Conservation (phyloP, 768 basidiomycete genomes). For the Roridomyces roridus region DNA sequence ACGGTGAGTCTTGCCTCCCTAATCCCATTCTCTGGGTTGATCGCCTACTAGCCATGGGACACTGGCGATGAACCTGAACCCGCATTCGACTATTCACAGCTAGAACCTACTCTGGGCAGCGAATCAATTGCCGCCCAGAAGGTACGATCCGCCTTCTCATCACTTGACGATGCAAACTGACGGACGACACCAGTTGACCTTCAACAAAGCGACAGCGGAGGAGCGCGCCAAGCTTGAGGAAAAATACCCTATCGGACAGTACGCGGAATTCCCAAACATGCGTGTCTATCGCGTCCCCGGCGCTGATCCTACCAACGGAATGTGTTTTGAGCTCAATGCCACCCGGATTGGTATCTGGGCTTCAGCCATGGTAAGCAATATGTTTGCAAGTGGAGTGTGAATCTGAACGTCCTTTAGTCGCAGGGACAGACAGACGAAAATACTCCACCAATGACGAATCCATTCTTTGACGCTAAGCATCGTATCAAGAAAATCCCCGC, state of each 20-base stretch:
- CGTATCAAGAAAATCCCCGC: not conserved
- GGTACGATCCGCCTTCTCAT: not conserved
- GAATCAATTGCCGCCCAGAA: not conserved
- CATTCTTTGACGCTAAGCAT: not conserved
- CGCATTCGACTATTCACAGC: not conserved
- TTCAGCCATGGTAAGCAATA: no score
- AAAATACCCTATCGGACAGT: not conserved
- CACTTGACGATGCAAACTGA: no score
- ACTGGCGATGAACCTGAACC: not conserved
- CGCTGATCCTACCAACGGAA: not conserved
- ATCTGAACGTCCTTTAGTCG: not conserved
- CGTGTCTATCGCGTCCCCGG: not conserved
- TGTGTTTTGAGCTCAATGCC: no score
- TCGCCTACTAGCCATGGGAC: not conserved
- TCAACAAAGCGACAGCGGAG: not conserved
- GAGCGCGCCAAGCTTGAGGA: constrained; percentile 1
- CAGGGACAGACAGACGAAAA: not conserved
- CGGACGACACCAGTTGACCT: no score
- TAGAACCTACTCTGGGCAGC: not conserved
- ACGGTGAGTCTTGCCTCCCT: no score
- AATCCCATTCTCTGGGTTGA: no score
- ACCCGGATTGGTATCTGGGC: no score
- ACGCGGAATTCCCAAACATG: not conserved
- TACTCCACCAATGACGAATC: no score
- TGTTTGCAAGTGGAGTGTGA: no score